Percentiles rank a stretch among this genome's conserved stretches.
These are phyloP conservation scores for Monotropa hypopitys DNA, from an alignment of 179 eudicot genomes.

Conservation along the genomic window DNA sequence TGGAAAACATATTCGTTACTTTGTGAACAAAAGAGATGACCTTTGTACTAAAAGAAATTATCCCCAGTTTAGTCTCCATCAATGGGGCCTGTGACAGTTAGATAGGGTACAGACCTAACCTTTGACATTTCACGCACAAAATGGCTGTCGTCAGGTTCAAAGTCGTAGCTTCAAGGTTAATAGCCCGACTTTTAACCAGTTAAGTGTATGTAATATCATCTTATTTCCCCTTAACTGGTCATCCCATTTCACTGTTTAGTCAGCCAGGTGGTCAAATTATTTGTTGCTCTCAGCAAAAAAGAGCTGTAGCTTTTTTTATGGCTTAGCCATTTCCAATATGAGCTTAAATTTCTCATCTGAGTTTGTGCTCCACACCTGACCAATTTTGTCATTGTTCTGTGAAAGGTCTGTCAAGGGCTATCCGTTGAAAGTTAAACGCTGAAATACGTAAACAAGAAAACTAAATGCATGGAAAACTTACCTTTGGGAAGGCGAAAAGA, in stretches of 20 bases:
- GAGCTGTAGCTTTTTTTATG: background rate
- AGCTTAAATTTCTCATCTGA: background rate
- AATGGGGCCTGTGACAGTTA: background rate
- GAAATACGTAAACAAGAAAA: background rate
- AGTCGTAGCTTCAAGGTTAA: background rate
- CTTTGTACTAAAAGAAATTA: background rate
- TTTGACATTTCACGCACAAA: background rate
- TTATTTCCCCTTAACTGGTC: background rate
- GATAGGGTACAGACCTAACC: background rate
- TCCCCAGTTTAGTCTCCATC: background rate
- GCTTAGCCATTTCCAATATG: background rate
- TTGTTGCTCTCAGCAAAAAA: background rate
- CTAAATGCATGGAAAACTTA: background rate
- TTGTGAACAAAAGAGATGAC: background rate
- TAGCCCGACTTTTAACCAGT: background rate
- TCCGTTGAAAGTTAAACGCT: background rate
- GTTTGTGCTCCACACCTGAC: slow-evolving; percentile 3
- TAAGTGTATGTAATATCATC: background rate
- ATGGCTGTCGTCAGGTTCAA: background rate
- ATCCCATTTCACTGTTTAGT: background rate
- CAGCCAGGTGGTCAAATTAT: background rate
- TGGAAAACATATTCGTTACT: background rate
- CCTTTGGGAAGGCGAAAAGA: background rate
- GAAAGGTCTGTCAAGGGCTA: background rate
- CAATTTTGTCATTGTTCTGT: background rate